Evolutionary conservation across 331 rosid species (phyloP), one percentile per base, ranked within the genome.

Genomic region (Acacia pycnantha): DNA sequence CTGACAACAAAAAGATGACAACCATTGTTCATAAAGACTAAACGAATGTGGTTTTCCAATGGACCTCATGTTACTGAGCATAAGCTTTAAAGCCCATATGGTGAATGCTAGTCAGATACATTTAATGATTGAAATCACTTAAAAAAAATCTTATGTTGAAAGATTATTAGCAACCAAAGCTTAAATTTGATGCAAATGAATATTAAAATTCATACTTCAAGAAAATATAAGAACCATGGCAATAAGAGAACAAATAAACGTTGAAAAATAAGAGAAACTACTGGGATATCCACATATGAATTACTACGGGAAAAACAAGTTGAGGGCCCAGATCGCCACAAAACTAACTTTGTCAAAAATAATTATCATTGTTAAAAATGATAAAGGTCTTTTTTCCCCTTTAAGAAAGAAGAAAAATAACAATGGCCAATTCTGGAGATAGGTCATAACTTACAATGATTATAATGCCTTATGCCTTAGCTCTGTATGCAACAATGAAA

Each of bases 51-150:
- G 13, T 61, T 62, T 69, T 47, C 53, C 51, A 15, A 47, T 35
- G 56, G 62, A 77, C 61, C 3, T 5, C 61, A 51, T 19, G 47
- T 73, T 11, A 37, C 27, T 48, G 62, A 62, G 51, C 74, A 48
- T 62, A 35, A 74, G 61, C 53, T 69, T 70, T 71, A 59, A 58
- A 66, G 77, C 65, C 85, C 47, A 70, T 3, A 73, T 35, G 73
- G 58, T 8, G 8, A 53, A 24, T 37, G 51, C 27, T 50, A 40
- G 70, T 48, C 64, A 53, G 65, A 27, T 61, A 62, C 43, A 53
- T 47, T 62, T 15, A 43, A 62, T 62, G 80, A 9, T 27, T 61
- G 47, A 69, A 44, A 54, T 54, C 26, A 54, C 26, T 21, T 7
- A 6, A 54, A 21, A 19, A 61, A 59, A 40, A 43, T 64, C 48